Percentiles rank a stretch among this genome's conserved stretches.
Evolutionary conservation across 2,329 filamentous ascomycete genomes (phyloP).

Genomic region (Exophiala xenobiotica): DNA sequence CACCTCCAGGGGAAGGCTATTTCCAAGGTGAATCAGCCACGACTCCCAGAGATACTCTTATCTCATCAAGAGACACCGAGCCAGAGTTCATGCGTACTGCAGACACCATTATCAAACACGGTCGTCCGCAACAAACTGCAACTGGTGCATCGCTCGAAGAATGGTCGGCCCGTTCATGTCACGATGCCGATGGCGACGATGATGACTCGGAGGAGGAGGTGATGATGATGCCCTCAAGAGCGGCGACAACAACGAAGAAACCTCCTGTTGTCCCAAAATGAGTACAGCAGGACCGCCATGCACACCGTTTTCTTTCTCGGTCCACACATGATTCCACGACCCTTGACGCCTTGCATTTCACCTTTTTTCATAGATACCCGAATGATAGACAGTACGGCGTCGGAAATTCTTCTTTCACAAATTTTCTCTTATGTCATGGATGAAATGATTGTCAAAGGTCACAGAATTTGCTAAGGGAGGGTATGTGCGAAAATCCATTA

Average conservation of each 20-base stretch:
- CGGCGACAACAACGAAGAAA: neutral
- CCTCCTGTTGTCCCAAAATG: neutral
- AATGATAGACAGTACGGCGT: slow-evolving; percentile 24
- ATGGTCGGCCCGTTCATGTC: slow-evolving; percentile 9
- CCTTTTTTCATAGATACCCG: slow-evolving; percentile 25
- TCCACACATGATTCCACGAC: slow-evolving; percentile 3
- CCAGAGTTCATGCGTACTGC: slow-evolving; percentile 31
- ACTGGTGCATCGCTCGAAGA: slow-evolving; percentile 22
- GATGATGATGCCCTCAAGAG: slow-evolving; percentile 17
- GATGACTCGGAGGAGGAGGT: slow-evolving; percentile 30
- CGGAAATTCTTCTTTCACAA: slow-evolving; percentile 1
- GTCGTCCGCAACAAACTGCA: slow-evolving; percentile 13
- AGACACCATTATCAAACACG: slow-evolving; percentile 29
- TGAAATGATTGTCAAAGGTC: neutral
- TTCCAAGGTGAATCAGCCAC: slow-evolving; percentile 28
- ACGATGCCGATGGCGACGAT: slow-evolving; percentile 22
- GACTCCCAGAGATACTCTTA: slow-evolving; percentile 4
- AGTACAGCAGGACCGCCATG: no score
- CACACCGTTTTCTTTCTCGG: no score
- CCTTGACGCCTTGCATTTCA: neutral
- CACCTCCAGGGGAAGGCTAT: slow-evolving; percentile 47
- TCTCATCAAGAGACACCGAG: slow-evolving; percentile 16
- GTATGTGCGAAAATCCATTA: neutral
- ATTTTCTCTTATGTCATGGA: neutral
- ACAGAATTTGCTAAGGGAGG: neutral